Evolutionary conservation across 345 rosid genomes (phyloP).

Genomic region (Arabis hirsuta): DNA sequence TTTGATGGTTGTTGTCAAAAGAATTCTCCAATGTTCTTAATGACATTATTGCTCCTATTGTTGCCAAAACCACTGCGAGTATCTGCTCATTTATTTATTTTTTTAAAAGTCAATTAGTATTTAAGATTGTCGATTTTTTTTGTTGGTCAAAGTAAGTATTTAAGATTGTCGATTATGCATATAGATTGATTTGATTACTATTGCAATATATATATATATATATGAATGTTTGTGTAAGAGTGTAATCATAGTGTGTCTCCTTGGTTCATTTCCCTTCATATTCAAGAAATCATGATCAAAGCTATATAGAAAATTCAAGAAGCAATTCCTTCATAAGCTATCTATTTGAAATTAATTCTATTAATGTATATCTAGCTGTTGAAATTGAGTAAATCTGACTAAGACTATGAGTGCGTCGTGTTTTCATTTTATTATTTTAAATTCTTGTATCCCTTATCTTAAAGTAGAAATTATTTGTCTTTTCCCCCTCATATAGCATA

Average conservation of each 20-base stretch:
- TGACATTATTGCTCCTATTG: slow-evolving; percentile 80
- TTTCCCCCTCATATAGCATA: slow-evolving; percentile 14
- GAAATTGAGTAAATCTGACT: slow-evolving; percentile 24
- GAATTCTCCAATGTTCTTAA: slow-evolving; percentile 73
- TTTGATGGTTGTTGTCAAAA: slow-evolving; percentile 82
- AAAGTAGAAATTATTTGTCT: background rate
- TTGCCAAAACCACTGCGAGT: slow-evolving; percentile 60
- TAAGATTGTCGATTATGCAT: background rate
- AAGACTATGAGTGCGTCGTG: slow-evolving; percentile 32
- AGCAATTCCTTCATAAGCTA: slow-evolving; percentile 27
- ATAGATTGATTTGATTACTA: background rate
- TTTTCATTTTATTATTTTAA: no score
- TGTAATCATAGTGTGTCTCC: slow-evolving; percentile 35
- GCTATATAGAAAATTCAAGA: slow-evolving; percentile 26
- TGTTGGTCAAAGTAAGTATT: no score
- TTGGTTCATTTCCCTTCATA: slow-evolving; percentile 32
- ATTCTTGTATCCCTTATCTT: slow-evolving; percentile 14
- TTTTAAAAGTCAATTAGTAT: background rate
- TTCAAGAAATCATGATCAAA: slow-evolving; percentile 45
- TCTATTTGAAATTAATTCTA: slow-evolving; percentile 32
- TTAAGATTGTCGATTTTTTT: no score
- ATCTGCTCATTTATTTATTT: slow-evolving; percentile 45
- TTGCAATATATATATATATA: background rate
- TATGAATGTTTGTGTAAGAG: slow-evolving; percentile 31
- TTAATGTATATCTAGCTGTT: slow-evolving; percentile 36